Conservation (phyloP, 2,329 filamentous ascomycete species). For the Cladosporium sp. region DNA sequence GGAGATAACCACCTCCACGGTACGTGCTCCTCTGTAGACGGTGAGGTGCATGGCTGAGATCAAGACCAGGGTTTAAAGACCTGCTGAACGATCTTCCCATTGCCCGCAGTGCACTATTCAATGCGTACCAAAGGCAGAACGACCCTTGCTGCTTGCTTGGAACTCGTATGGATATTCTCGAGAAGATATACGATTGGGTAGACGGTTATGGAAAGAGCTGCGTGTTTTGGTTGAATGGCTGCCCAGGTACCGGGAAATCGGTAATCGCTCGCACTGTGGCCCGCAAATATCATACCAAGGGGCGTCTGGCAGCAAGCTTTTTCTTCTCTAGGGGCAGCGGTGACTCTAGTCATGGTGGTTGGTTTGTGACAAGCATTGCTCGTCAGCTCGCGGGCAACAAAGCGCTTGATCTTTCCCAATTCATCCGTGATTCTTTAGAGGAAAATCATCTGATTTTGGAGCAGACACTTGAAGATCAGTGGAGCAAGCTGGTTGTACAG, state of each 20-base stretch:
- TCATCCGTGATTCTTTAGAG: too few species aligned
- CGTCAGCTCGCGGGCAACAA: too few species aligned
- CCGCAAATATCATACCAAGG: slow-evolving; percentile 4
- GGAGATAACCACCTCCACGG: too few species aligned
- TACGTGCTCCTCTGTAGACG: too few species aligned
- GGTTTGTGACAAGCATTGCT: too few species aligned
- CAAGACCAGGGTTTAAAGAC: too few species aligned
- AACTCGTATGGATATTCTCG: slow-evolving; percentile 22
- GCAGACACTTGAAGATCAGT: neutral
- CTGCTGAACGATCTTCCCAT: too few species aligned
- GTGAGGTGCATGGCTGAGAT: too few species aligned
- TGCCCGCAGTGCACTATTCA: neutral
- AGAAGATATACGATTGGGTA: slow-evolving; percentile 21
- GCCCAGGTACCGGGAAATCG: slow-evolving; percentile 33
- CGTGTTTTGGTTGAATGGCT: slow-evolving; percentile 33
- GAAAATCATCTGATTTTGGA: neutral
- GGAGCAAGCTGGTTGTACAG: neutral
- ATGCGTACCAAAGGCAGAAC: slow-evolving; percentile 7
- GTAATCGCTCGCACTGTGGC: slow-evolving; percentile 30
- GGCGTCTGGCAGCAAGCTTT: slow-evolving; percentile 27
- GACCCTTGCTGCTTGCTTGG: slow-evolving; percentile 18
- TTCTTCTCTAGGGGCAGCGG: slow-evolving; percentile 27
- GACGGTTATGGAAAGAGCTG: slow-evolving; percentile 8
- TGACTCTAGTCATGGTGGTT: neutral
- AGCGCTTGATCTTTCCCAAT: too few species aligned